A percentile compares a stretch with the other conserved stretches of the same genome.
Evolutionary conservation across 495 filamentous ascomycete genomes (phyloP).

Genomic region (Xeromyces bisporus): DNA sequence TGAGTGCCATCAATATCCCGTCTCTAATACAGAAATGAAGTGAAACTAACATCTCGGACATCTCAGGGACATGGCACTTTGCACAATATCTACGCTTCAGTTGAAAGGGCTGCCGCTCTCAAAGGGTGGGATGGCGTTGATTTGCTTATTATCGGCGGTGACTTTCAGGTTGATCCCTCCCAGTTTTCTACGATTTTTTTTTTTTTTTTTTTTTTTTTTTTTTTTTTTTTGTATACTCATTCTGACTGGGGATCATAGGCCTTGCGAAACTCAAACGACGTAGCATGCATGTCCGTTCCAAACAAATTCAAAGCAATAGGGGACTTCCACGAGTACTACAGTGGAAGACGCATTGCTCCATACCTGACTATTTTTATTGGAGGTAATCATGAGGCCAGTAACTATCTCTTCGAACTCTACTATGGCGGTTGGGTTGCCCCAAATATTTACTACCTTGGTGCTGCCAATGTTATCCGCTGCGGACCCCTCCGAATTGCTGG

Average conservation of each 20-base stretch:
- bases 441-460: conserved; percentile 92
- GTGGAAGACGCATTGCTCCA: conserved; percentile 55
- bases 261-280: conserved; percentile 71
- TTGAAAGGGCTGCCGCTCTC: conserved; percentile 40
- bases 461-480: conserved; percentile 68
- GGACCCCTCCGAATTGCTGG: conserved; percentile 78
- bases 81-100: conserved; percentile 71
- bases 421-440: conserved; percentile 95
- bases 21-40: conserved; percentile 5
- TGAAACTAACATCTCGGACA: conserved; percentile 2
- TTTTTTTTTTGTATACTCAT: neutral
- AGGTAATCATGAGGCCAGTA: conserved; percentile 88
- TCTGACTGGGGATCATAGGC: conserved; percentile 34
- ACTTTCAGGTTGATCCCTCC: conserved; percentile 54
- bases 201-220: conserved; percentile 3
- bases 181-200: neutral
- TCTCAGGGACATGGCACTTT: conserved; percentile 75
- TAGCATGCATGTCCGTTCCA: conserved; percentile 74
- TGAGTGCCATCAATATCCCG: conserved; percentile 22
- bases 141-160: conserved; percentile 73
- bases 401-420: conserved; percentile 74
- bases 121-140: conserved; percentile 66
- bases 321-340: conserved; percentile 91
- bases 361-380: conserved; percentile 83
- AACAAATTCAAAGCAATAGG: conserved; percentile 66